A percentile compares a stretch with the other conserved stretches of the same genome.
Conservation (phyloP, 345 rosid species). For the Moricandia moricandioides region DNA sequence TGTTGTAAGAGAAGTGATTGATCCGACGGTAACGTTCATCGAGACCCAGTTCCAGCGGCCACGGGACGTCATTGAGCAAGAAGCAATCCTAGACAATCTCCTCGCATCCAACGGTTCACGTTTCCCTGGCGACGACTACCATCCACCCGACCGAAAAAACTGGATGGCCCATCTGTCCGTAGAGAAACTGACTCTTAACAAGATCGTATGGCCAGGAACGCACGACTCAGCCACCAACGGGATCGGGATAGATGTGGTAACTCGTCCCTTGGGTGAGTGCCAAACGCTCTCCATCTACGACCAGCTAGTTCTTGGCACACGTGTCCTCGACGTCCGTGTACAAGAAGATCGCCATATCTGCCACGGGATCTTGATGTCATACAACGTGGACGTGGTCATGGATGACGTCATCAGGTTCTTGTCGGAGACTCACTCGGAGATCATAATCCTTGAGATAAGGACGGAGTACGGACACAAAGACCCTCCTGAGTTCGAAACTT, state of each 20-base stretch:
- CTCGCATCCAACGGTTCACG: constrained; percentile 39
- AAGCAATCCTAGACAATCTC: constrained; percentile 49
- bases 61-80: constrained; percentile 41
- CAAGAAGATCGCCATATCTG: constrained; percentile 64
- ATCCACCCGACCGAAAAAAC: constrained; percentile 56
- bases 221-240: constrained; percentile 87
- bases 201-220: constrained; percentile 92
- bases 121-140: constrained; percentile 66
- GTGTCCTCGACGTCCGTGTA: constrained; percentile 72
- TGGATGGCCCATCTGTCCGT: constrained; percentile 59
- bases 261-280: constrained; percentile 57
- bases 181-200: constrained; percentile 47
- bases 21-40: constrained; percentile 1
- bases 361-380: constrained; percentile 67
- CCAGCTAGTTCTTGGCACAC: constrained; percentile 66
- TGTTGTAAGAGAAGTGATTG: neutral
- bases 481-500: constrained; percentile 65
- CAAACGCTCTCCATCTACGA: constrained; percentile 64
- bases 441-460: constrained; percentile 69
- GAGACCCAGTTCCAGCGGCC: constrained; percentile 12
- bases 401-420: constrained; percentile 65
- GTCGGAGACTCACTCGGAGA: constrained; percentile 65
- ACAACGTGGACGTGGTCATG: constrained; percentile 59
- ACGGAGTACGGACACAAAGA: constrained; percentile 80
- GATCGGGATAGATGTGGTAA: constrained; percentile 27